Evolutionary conservation across 2,329 filamentous ascomycete species (phyloP), one percentile per base, ranked within the genome.

Genomic region (Davidsoniella virescens): DNA sequence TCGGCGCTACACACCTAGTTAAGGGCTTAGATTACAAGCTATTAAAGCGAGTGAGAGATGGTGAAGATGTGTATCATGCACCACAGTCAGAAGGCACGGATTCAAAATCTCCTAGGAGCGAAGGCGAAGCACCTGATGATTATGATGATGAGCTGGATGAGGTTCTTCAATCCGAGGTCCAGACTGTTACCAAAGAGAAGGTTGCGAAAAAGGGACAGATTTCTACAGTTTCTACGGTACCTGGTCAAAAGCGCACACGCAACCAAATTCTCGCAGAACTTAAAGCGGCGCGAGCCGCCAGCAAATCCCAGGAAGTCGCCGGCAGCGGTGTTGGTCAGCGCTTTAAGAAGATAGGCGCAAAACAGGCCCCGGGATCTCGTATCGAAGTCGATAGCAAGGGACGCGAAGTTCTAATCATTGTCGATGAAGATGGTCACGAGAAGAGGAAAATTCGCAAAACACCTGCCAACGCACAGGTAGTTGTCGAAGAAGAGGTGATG

Each of bases 11-110:
- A 12, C 87, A 94, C 70, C 66, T 95, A 56, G 82, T 96, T 44
- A 96, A 95, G 61, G 92, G 92, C 0, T 66, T 98, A 46, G 92
- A 98, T 64, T 84, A 87, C 62, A 83, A 84, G 62, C 68, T 96
- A 10, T 67, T 88, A 25, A 76, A 84, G 62, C 72, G 80, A 56
- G 72, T 84, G 53, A 73, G 74, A 54, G 73, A 72, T 50, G 84
- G 83, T 39, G 84, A 87, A 62, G 68, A 88, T 63, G 72, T 86
- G 1, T 73, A 70, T 56, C 63, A 59, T n/a, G 64, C 66, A 6
- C 60, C 58, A 7, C 18, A 37, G 6, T 57, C 61, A 26, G 55
- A 59, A 36, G 44, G 7, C 33, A 54, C 58, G 2, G 59, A 63
- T 8, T 5, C 29, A 20, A 38, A 29, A 23, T 9, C 20, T 10